Conservation (phyloP, 2,329 filamentous ascomycete species). For the Pezicula carpinea region DNA sequence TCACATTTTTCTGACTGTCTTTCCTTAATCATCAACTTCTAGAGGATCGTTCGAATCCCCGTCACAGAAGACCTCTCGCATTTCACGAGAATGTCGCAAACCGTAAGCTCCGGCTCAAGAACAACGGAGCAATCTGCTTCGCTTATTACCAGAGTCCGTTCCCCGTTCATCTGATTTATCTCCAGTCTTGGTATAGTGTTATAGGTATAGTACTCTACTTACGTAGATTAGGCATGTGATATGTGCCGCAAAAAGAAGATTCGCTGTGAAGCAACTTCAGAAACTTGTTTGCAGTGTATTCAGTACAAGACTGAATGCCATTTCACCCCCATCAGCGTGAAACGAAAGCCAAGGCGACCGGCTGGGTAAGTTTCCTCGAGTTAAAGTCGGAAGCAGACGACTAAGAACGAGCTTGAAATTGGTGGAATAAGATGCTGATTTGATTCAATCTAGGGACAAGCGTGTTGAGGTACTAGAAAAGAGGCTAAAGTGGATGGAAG, state of each 20-base stretch:
- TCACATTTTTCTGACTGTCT: no score
- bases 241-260: slow-evolving; percentile 29
- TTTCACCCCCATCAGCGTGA: slow-evolving; percentile 25
- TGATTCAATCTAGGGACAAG: slow-evolving; percentile 9
- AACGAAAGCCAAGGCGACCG: slow-evolving; percentile 18
- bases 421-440: background rate
- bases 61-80: no score
- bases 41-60: no score
- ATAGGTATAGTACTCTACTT: background rate
- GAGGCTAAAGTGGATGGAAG: slow-evolving; percentile 15
- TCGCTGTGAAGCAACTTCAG: slow-evolving; percentile 20
- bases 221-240: slow-evolving; percentile 21
- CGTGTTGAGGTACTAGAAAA: slow-evolving; percentile 17
- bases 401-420: background rate
- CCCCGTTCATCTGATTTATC: background rate
- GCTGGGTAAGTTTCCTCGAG: slow-evolving; percentile 17
- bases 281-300: slow-evolving; percentile 25
- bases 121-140: background rate
- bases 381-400: slow-evolving; percentile 1
- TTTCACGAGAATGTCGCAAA: no score
- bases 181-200: background rate
- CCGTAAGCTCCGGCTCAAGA: no score
- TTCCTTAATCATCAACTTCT: no score
- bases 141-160: slow-evolving; percentile 12
- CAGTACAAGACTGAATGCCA: slow-evolving; percentile 23